These are phyloP conservation scores for Alternaria arbusti DNA, from an alignment of 2,329 filamentous ascomycete species.

Conservation along the genomic window DNA sequence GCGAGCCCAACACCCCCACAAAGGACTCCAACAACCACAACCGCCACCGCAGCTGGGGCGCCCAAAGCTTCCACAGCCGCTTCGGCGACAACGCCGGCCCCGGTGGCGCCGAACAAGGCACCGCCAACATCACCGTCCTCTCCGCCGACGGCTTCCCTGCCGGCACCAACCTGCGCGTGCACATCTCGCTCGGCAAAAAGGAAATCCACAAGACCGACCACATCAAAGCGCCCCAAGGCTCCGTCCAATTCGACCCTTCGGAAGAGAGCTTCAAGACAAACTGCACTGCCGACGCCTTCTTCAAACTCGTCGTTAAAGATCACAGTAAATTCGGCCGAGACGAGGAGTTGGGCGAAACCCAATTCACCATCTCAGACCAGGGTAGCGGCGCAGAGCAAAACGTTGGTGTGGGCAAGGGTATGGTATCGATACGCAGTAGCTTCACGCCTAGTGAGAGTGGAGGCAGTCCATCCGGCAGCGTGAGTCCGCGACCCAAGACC, in stretches of 20 bases:
- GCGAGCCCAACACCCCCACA: constrained; percentile 16
- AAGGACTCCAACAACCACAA: constrained; percentile 33
- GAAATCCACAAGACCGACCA: constrained; percentile 92
- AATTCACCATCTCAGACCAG: constrained; percentile 92
- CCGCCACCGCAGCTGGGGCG: constrained; percentile 45
- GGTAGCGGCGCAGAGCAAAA: constrained; percentile 72
- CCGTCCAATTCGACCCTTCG: constrained; percentile 55
- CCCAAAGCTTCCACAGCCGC: constrained; percentile 49
- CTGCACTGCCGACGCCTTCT: constrained; percentile 82
- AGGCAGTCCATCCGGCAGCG: constrained; percentile 40
- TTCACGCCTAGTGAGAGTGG: constrained; percentile 63
- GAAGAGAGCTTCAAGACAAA: constrained; percentile 77
- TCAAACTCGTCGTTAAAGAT: constrained; percentile 84
- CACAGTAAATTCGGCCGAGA: constrained; percentile 85
- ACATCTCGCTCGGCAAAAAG: constrained; percentile 72
- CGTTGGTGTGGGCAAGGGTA: constrained; percentile 74
- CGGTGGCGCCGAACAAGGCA: constrained; percentile 68
- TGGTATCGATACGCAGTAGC: constrained; percentile 74
- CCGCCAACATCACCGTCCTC: constrained; percentile 79
- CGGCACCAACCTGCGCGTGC: constrained; percentile 78
- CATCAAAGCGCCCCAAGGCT: constrained; percentile 72
- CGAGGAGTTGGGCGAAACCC: constrained; percentile 79
- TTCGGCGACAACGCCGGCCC: constrained; percentile 47
- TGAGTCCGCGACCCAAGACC: constrained; percentile 23
- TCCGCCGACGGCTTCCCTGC: constrained; percentile 79